Conservation (phyloP, 352 stramenopile genomes). For the Elongisporangium anandrum region DNA sequence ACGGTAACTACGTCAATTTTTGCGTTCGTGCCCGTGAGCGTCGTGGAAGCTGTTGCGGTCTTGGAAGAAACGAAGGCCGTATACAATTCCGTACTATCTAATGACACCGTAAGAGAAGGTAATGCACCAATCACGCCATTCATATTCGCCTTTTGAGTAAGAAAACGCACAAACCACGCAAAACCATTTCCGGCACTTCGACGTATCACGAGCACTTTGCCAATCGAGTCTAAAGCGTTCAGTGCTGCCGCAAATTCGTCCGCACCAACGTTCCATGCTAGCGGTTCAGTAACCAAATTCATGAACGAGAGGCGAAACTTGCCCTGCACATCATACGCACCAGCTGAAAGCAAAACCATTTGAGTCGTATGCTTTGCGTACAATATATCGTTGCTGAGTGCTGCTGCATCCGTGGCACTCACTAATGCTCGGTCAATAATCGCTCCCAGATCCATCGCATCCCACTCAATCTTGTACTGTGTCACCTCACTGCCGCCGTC, state of each 20-base stretch:
- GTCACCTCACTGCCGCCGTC: constrained; percentile 80
- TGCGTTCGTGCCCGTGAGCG: constrained; percentile 74
- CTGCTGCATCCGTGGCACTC: constrained; percentile 14
- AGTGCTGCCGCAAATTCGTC: constrained; percentile 78
- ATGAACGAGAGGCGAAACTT: constrained; percentile 84
- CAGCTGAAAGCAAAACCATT: constrained; percentile 77
- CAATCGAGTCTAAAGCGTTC: constrained; percentile 79
- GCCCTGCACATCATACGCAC: constrained; percentile 80
- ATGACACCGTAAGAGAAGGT: constrained; percentile 65
- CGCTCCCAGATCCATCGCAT: constrained; percentile 81
- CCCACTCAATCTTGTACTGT: constrained; percentile 92
- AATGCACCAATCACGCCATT: constrained; percentile 47
- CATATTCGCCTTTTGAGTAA: constrained; percentile 46
- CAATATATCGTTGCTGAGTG: constrained; percentile 51
- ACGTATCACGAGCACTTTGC: constrained; percentile 68
- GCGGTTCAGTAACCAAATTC: constrained; percentile 49
- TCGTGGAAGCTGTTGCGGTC: constrained; percentile 17
- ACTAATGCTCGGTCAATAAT: constrained; percentile 30
- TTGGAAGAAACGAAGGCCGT: constrained; percentile 43
- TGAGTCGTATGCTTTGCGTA: constrained; percentile 88
- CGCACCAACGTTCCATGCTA: constrained; percentile 76
- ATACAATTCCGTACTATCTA: constrained; percentile 58
- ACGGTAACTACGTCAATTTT: constrained; percentile 71
- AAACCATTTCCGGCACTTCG: constrained; percentile 71
- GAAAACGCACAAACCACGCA: constrained; percentile 79